These are phyloP conservation scores for Cladosporium sp. DNA, from an alignment of 2,329 filamentous ascomycete species.

Conservation along the genomic window DNA sequence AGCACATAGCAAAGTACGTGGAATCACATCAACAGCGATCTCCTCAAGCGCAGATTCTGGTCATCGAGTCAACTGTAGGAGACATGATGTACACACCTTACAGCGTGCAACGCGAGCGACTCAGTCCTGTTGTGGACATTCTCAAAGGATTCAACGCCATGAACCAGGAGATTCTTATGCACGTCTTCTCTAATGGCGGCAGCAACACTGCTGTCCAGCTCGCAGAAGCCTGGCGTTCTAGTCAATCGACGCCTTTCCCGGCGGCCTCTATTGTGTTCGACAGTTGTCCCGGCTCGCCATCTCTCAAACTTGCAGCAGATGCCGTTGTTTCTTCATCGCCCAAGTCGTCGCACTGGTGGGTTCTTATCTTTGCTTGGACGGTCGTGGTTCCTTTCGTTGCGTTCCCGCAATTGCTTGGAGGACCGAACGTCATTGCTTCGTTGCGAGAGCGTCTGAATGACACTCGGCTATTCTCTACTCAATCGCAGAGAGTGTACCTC, in stretches of 20 bases:
- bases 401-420: slow-evolving; percentile 9
- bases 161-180: slow-evolving; percentile 22
- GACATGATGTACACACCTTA: slow-evolving; percentile 16
- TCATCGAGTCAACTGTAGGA: slow-evolving; percentile 25
- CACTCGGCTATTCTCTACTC: slow-evolving; percentile 7
- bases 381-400: background rate
- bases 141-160: background rate
- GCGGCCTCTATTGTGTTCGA: slow-evolving; percentile 23
- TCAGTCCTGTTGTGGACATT: background rate
- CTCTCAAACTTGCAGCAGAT: slow-evolving; percentile 14
- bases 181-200: slow-evolving; percentile 34
- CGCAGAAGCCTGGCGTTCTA: slow-evolving; percentile 13
- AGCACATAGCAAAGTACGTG: slow-evolving; percentile 31
- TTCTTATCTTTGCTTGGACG: background rate
- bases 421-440: slow-evolving; percentile 1
- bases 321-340: slow-evolving; percentile 19
- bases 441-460: slow-evolving; percentile 16
- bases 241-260: slow-evolving; percentile 12
- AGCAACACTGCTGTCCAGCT: slow-evolving; percentile 25
- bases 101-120: background rate
- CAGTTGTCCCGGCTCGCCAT: slow-evolving; percentile 23
- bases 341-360: slow-evolving; percentile 11
- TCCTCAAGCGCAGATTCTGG: slow-evolving; percentile 26
- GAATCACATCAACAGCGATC: slow-evolving; percentile 23
- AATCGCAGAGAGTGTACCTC: slow-evolving; percentile 48